Evolutionary conservation across 257 asterid species (phyloP).

Genomic region (Parsonsia alboflavescens): DNA sequence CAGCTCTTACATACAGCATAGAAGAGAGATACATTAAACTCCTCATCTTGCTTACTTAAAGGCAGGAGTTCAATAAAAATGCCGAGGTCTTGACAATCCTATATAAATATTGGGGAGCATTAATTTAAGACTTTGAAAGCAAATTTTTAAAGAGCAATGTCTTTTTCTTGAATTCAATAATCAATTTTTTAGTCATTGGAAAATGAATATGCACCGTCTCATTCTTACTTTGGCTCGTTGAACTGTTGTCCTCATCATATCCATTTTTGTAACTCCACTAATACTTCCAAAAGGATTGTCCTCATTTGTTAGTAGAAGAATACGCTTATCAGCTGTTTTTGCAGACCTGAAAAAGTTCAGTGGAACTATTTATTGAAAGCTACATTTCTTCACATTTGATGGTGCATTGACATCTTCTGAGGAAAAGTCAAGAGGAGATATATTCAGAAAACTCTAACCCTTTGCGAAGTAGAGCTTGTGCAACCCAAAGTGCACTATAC

Average conservation of each 20-base stretch:
- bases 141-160: background rate
- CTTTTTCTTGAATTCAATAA: background rate
- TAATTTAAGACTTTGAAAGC: conserved; percentile 6
- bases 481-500: conserved; percentile 95
- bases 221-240: conserved; percentile 85
- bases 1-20: conserved; percentile 67
- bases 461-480: conserved; percentile 91
- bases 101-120: conserved; percentile 20
- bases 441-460: conserved; percentile 41
- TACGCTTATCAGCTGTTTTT: conserved; percentile 76
- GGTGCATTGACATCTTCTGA: conserved; percentile 12
- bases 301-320: conserved; percentile 82
- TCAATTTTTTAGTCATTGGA: background rate
- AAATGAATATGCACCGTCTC: background rate
- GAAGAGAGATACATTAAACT: conserved; percentile 69
- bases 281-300: conserved; percentile 92
- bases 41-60: conserved; percentile 62
- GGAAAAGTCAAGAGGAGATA: conserved; percentile 15
- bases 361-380: conserved; percentile 16
- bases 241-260: conserved; percentile 88
- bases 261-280: conserved; percentile 80
- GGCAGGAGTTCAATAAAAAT: conserved; percentile 89
- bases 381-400: conserved; percentile 6
- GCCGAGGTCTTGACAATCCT: conserved; percentile 98
- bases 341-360: conserved; percentile 53